These are phyloP conservation scores for Phylloporus sp. DNA, from an alignment of 1,284 basidiomycete species.

Conservation along the genomic window DNA sequence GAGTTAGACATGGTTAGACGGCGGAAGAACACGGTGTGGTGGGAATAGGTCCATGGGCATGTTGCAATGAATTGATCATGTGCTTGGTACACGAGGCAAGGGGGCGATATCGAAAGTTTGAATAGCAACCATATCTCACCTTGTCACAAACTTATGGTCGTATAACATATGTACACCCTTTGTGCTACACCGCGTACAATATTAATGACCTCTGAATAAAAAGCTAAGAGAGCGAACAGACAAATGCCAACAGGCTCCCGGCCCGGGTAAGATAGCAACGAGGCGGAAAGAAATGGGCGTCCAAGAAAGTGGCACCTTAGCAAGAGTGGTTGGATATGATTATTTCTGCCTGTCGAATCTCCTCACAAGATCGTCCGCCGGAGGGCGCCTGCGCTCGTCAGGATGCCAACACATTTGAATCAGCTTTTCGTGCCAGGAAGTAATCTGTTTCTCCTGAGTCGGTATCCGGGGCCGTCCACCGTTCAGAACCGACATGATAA, in stretches of 20 bases:
- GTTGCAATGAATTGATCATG: too few relatives aligned
- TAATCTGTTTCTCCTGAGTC: constrained; percentile 3
- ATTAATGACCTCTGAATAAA: constrained; percentile 1
- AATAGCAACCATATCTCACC: too few relatives aligned
- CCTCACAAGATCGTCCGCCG: constrained; percentile 12
- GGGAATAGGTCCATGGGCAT: too few relatives aligned
- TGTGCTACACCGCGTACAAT: too few relatives aligned
- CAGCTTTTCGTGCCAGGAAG: constrained; percentile 6
- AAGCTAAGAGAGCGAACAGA: background rate
- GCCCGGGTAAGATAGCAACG: background rate
- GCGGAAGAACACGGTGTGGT: too few relatives aligned
- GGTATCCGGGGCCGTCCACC: constrained; percentile 24
- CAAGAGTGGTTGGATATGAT: background rate
- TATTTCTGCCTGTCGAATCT: constrained; percentile 11
- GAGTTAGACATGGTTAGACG: too few relatives aligned
- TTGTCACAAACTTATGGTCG: too few relatives aligned
- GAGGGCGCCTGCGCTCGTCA: constrained; percentile 23
- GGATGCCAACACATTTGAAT: constrained; percentile 29
- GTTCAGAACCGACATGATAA: constrained; percentile 8
- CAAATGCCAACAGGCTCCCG: background rate
- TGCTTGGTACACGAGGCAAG: too few relatives aligned
- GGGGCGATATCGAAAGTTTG: too few relatives aligned
- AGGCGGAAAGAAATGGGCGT: background rate
- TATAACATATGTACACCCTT: too few relatives aligned
- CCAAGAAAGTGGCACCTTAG: background rate